phyloP scores from a whole-genome alignment of 257 asterid genomes.

The Nicotiana undulata region DNA sequence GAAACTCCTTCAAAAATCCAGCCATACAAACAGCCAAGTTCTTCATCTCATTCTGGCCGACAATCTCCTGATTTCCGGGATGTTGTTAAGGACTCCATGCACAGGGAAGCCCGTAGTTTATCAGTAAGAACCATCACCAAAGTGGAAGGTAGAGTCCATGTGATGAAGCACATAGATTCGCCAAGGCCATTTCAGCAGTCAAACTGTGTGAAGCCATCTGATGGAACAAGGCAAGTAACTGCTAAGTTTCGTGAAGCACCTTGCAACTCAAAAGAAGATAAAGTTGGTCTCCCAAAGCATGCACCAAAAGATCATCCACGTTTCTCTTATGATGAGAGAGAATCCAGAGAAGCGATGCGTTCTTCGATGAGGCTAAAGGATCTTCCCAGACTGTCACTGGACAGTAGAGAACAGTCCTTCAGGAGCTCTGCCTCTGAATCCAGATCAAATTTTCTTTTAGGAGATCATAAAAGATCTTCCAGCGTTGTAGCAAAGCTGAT shows the following conservation, averaged over 20 bases:
- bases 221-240: not conserved
- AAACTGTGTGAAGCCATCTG: slow-evolving; percentile 27
- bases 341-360: slow-evolving; percentile 41
- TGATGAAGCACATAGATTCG: slow-evolving; percentile 79
- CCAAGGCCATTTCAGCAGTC: slow-evolving; percentile 71
- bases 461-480: slow-evolving; percentile 49
- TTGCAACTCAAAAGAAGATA: slow-evolving; percentile 35
- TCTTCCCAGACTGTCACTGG: slow-evolving; percentile 79
- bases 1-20: slow-evolving; percentile 27
- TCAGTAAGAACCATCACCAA: slow-evolving; percentile 39
- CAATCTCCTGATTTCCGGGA: slow-evolving; percentile 51
- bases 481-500: slow-evolving; percentile 77
- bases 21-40: slow-evolving; percentile 23
- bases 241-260: slow-evolving; percentile 32
- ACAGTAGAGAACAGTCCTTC: slow-evolving; percentile 64
- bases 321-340: slow-evolving; percentile 83
- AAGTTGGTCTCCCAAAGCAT: slow-evolving; percentile 10
- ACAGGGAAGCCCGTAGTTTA: slow-evolving; percentile 63
- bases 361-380: slow-evolving; percentile 50
- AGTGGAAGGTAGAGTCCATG: slow-evolving; percentile 43
- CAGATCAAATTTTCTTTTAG: slow-evolving; percentile 35
- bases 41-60: slow-evolving; percentile 17
- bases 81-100: slow-evolving; percentile 74
- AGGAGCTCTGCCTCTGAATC: slow-evolving; percentile 45
- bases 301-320: slow-evolving; percentile 46